Percentiles rank a stretch among this genome's conserved stretches.
phyloP scores from a whole-genome alignment of 1,284 basidiomycete species.

The Coniferiporia sulphurascens region DNA sequence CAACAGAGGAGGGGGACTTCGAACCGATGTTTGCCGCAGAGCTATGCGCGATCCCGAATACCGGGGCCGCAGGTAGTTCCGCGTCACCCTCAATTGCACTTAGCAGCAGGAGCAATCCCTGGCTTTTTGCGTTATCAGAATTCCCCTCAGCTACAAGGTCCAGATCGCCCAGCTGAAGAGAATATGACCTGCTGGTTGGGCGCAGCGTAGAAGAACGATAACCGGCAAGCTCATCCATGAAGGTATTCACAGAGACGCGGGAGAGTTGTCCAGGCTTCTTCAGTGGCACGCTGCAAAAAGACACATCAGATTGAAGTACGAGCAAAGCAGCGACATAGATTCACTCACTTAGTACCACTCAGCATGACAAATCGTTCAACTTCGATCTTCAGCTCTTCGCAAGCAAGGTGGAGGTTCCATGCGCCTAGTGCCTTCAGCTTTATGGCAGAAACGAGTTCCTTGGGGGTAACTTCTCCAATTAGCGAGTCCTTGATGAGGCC shows the following conservation, averaged over 20 bases:
- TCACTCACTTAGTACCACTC: constrained; percentile 28
- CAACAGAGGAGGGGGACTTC: neutral
- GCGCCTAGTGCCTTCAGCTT: constrained; percentile 27
- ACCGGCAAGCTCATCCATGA: constrained; percentile 29
- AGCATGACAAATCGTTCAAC: constrained; percentile 29
- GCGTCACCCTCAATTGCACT: neutral
- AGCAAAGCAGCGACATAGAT: neutral
- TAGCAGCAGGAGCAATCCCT: constrained; percentile 27
- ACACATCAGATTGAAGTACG: neutral
- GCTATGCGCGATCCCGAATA: neutral
- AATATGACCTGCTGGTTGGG: constrained; percentile 23
- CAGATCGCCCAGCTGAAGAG: constrained; percentile 30
- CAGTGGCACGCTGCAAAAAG: constrained; percentile 25
- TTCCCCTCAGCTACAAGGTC: constrained; percentile 17
- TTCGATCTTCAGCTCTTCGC: constrained; percentile 25
- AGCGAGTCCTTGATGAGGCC: constrained; percentile 24
- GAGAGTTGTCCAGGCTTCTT: constrained; percentile 29
- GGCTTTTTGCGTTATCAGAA: constrained; percentile 17
- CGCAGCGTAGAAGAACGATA: constrained; percentile 23
- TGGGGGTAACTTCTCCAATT: constrained; percentile 21
- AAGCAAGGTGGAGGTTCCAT: constrained; percentile 30
- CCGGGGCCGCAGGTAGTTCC: neutral
- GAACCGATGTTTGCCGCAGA: neutral
- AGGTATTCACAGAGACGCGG: constrained; percentile 28
- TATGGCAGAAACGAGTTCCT: constrained; percentile 24